These are phyloP conservation scores for Apiotrichum siamense DNA, from an alignment of 1,284 basidiomycete species.

Conservation along the genomic window DNA sequence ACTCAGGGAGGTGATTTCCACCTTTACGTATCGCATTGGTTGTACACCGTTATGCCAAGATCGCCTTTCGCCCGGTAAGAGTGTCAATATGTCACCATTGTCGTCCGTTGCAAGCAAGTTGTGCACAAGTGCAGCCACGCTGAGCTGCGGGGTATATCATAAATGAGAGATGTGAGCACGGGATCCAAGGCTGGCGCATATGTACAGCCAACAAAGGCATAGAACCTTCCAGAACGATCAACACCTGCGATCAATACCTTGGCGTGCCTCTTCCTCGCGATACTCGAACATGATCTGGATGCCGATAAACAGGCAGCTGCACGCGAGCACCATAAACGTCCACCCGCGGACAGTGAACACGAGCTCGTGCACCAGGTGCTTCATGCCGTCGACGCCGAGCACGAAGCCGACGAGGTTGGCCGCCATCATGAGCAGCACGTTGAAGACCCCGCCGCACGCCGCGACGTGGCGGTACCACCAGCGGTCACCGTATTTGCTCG, in stretches of 20 bases:
- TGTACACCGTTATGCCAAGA: too few relatives aligned
- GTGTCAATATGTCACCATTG: too few relatives aligned
- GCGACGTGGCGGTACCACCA: constrained; percentile 83
- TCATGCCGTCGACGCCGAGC: constrained; percentile 75
- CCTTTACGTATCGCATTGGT: too few relatives aligned
- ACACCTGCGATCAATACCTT: constrained; percentile 42
- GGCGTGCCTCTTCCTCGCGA: constrained; percentile 49
- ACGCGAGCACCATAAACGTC: constrained; percentile 60
- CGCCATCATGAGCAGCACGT: constrained; percentile 83
- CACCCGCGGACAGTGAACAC: constrained; percentile 55
- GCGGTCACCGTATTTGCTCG: constrained; percentile 59
- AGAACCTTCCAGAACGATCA: too few relatives aligned
- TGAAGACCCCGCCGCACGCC: constrained; percentile 76
- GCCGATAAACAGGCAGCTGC: constrained; percentile 67
- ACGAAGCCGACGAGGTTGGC: constrained; percentile 97
- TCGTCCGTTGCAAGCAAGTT: too few relatives aligned
- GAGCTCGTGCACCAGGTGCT: constrained; percentile 63
- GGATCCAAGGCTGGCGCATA: too few relatives aligned
- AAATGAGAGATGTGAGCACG: too few relatives aligned
- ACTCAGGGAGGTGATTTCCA: too few relatives aligned
- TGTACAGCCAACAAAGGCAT: too few relatives aligned
- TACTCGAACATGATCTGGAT: constrained; percentile 96
- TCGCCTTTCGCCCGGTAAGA: too few relatives aligned
- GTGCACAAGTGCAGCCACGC: too few relatives aligned
- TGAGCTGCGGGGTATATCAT: too few relatives aligned